Evolutionary conservation across 2,329 filamentous ascomycete genomes (phyloP), one percentile per base, ranked within the genome.

Genomic region (Calonectria pteridis): DNA sequence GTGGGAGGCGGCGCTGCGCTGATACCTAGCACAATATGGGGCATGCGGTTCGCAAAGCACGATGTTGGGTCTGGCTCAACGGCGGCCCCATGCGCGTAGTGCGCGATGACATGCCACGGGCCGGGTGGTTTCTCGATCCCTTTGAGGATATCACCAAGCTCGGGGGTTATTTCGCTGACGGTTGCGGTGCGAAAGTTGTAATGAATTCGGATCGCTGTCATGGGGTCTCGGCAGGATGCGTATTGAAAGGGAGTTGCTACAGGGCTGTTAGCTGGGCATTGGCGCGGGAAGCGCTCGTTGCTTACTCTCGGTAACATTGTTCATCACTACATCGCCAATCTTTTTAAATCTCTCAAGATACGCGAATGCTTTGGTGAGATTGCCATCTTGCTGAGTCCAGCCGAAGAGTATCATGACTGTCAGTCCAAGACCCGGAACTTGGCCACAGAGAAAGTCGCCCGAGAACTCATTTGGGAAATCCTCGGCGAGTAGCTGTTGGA

Each of bases 391-490:
- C 46, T 67, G 46, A 23, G 51, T 33, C 64, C 64, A 67, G 43
- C 46, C 43, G 23, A 53, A 53, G 29, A 67, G 29, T 49, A 67
- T 67, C 31, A 67, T 14, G 31, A 67, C 29, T 14, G 31, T 53
- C n/a, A 35, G 64, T 16, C 64, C 64, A n/a, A 67, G 43, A 20
- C 64, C 64, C n/a, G 64, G 64, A 10, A 67, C 64, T 43, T 53
- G 10, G 6, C 64, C 64, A 20, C 28, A 37, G 23, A 67, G 64
- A 23, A 67, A 67, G 31, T 67, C 64, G 13, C 46, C 64, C 31
- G 64, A 67, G n/a, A 67, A 55, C n/a, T 67, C 64, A 37, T 67
- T 33, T 13, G 64, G 64, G n/a, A 67, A 67, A 2, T 67, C 31
- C 16, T 67, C 64, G 10, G 46, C 26, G 33, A 67, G 51, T 16